Base-by-base conservation (phyloP, 2,329 filamentous ascomycete genomes). In the Stagonosporopsis vannaccii region DNA sequence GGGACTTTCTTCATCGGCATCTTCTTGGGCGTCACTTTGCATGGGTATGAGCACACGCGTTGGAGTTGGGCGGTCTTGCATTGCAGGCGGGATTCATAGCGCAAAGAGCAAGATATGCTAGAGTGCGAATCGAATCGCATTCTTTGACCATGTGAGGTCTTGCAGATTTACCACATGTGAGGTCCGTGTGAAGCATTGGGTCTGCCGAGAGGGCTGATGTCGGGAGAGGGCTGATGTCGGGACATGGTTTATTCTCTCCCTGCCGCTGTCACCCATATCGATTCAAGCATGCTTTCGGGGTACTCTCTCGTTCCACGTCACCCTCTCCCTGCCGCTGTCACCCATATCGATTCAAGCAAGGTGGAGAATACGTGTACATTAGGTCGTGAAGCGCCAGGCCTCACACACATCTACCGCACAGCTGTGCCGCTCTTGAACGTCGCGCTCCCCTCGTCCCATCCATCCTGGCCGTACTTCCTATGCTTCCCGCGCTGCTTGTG, bases 361-460 rank as follows among this genome's bases (percentile, higher is more conserved):
- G n/a, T n/a, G n/a, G n/a, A n/a, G n/a, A 28, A 22, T 17, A 32
- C 32, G 20, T n/a, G 17, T 28, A 2, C 17, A 41, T 42, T 33
- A 23, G 36, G 33, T 28, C 20, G 19, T 56, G 11, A 22, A 22
- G 35, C 30, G 12, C 20, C 52, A 36, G 26, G 20, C 23, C 46
- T 23, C 25, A n/a, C 2, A 4, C 3, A 30, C 11, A 5, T 51
- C 36, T 49, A 85, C 84, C 86, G 85, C 83, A 82, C 81, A 82
- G 80, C 86, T 85, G 48, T 51, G 15, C 70, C 70, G 41, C 87
- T 88, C 87, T 87, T 85, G 57, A 58, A 71, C 36, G 66, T 69
- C 37, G 47, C 59, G 48, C 49, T 70, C 42, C 68, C 65, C 77
- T 65, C 79, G 76, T 69, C 70, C 69, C 69, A 72, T 15, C 69